These are phyloP conservation scores for Barnettozyma pratensis DNA, from an alignment of 805 yeast genomes.

Conservation along the genomic window DNA sequence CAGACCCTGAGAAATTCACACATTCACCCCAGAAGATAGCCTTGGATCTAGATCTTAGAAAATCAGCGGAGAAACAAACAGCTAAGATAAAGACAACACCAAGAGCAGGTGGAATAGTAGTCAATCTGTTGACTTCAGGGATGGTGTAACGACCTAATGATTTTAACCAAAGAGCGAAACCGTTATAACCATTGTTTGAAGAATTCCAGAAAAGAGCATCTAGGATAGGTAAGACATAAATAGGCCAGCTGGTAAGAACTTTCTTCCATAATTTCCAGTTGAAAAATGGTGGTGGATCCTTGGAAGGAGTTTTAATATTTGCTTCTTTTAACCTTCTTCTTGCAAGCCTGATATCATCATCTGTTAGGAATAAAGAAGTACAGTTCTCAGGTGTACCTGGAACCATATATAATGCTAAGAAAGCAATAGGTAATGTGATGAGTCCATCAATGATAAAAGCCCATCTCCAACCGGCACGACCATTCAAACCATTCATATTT, in stretches of 20 bases:
- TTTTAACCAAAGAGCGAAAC: slow-evolving; percentile 42
- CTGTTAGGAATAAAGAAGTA: slow-evolving; percentile 48
- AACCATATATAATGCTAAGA: slow-evolving; percentile 28
- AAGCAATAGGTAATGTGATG: slow-evolving; percentile 32
- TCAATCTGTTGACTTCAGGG: slow-evolving; percentile 36
- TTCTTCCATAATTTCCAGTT: slow-evolving; percentile 45
- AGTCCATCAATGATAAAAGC: slow-evolving; percentile 60
- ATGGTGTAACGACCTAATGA: slow-evolving; percentile 34
- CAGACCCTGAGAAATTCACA: slow-evolving; percentile 43
- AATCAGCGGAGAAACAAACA: slow-evolving; percentile 25
- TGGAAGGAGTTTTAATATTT: slow-evolving; percentile 27
- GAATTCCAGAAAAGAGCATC: slow-evolving; percentile 52
- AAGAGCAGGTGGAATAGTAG: slow-evolving; percentile 37
- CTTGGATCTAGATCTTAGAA: slow-evolving; percentile 31
- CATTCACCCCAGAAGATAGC: slow-evolving; percentile 40
- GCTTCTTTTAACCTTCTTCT: slow-evolving; percentile 36
- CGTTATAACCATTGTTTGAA: slow-evolving; percentile 45
- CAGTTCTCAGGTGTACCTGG: slow-evolving; percentile 67
- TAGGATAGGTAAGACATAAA: slow-evolving; percentile 48
- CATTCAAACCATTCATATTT: slow-evolving; percentile 37
- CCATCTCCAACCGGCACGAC: slow-evolving; percentile 63
- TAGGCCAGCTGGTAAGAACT: slow-evolving; percentile 51
- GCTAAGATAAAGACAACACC: slow-evolving; percentile 12
- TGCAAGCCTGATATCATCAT: slow-evolving; percentile 52
- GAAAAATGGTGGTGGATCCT: slow-evolving; percentile 27